phyloP scores from a whole-genome alignment of 164 flowering plant genomes.

The Akebia trifoliata region DNA sequence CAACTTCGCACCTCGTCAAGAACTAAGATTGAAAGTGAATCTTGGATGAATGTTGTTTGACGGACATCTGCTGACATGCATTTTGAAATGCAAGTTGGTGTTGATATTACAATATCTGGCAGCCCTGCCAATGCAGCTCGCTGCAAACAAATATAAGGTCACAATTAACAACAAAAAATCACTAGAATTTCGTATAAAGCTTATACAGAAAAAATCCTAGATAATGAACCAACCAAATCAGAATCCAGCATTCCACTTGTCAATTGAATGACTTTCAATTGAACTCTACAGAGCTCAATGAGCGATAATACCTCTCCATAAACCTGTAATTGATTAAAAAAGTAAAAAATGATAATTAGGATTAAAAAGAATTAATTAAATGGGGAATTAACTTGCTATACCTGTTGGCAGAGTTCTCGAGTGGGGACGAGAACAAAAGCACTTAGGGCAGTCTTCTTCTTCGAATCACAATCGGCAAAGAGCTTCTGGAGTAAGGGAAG shows the following conservation, averaged over 20 bases:
- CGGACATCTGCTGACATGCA: constrained; percentile 62
- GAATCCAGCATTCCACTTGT: constrained; percentile 49
- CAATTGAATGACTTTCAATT: constrained; percentile 67
- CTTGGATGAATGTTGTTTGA: constrained; percentile 44
- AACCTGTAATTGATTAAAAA: constrained; percentile 40
- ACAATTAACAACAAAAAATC: constrained; percentile 1
- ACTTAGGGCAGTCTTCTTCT: constrained; percentile 51
- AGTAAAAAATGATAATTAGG: background rate
- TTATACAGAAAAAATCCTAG: background rate
- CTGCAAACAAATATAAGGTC: constrained; percentile 32
- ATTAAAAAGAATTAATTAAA: too few species aligned
- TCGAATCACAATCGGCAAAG: constrained; percentile 36
- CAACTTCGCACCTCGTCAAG: constrained; percentile 75
- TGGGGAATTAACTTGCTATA: too few species aligned
- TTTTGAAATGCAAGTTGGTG: constrained; percentile 76
- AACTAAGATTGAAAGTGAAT: constrained; percentile 68
- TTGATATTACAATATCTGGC: constrained; percentile 80
- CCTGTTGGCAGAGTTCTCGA: constrained; percentile 87
- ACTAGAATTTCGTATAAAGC: background rate
- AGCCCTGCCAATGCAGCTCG: constrained; percentile 62
- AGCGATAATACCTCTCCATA: constrained; percentile 52
- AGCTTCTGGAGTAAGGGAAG: constrained; percentile 92
- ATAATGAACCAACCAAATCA: constrained; percentile 59
- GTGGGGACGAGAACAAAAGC: constrained; percentile 83
- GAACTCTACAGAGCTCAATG: constrained; percentile 76